These are phyloP conservation scores for Pseudogymnoascus sp. DNA, from an alignment of 2,329 filamentous ascomycete species.

Conservation along the genomic window DNA sequence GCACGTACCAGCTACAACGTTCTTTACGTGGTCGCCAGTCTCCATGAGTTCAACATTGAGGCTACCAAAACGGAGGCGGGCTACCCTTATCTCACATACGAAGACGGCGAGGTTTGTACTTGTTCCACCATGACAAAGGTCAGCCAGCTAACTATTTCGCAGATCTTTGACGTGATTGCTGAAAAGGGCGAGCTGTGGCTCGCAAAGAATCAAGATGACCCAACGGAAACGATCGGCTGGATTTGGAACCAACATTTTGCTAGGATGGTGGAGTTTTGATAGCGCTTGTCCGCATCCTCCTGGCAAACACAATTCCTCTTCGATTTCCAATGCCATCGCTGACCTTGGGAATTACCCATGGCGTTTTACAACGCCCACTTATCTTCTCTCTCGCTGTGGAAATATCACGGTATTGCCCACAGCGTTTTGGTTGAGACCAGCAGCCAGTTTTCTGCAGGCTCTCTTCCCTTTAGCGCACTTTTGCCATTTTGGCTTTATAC, in stretches of 20 bases:
- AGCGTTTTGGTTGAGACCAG: background rate
- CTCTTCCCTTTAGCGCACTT: conserved; percentile 3
- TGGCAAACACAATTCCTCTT: background rate
- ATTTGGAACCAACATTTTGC: conserved; percentile 99
- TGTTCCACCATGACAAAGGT: background rate
- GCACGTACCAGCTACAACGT: conserved; percentile 55
- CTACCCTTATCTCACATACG: conserved; percentile 92
- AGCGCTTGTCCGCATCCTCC: background rate
- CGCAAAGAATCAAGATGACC: conserved; percentile 92
- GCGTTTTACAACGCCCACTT: background rate
- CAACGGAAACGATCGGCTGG: conserved; percentile 74
- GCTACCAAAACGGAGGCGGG: conserved; percentile 86
- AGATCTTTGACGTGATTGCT: conserved; percentile 85
- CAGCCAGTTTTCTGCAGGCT: background rate
- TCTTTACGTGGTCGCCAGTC: conserved; percentile 82
- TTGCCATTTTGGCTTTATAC: conserved; percentile 3
- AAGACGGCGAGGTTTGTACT: conserved; percentile 70
- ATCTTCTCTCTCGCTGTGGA: background rate
- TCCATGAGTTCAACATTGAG: conserved; percentile 97
- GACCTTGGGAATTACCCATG: background rate
- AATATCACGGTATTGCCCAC: background rate
- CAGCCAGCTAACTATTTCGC: conserved; percentile 9
- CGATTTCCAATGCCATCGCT: background rate
- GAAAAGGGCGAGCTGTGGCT: conserved; percentile 98
- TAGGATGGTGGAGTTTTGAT: conserved; percentile 4